Base-by-base conservation (phyloP, 2,329 filamentous ascomycete genomes). In the Anisogramma anomala region DNA sequence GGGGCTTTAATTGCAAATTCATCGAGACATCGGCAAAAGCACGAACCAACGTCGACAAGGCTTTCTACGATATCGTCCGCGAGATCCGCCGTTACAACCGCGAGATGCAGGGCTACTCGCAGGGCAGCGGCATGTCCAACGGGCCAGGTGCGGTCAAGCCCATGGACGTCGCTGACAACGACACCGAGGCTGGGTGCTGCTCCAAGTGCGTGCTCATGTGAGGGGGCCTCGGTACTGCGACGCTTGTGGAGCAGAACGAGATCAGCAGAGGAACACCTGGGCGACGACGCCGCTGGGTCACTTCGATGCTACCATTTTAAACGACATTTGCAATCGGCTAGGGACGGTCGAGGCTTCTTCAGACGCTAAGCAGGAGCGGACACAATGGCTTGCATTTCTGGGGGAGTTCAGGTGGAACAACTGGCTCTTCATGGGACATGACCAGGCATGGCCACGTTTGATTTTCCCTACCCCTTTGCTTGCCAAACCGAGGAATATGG, bases 11-110 rank as follows among this genome's bases (percentile, higher is more conserved):
- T 59, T 98, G 91, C 81, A 93, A 91, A 61, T 98, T 96, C 69
- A 94, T 96, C 67, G 91, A 98, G 71, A 96, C 91, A 10, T 98
- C 91, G 31, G 91, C 91, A 52, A 98, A 96, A 69, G 94, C 88
- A 48, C 82, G 89, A 61, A 93, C 91, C 70, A 95, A 96, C 60
- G 91, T 98, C 56, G 91, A 98, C 66, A 88, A 93, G 66, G 87
- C 89, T 41, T 98, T 98, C 68, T 96, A 89, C 74, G 88, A 96
- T 60, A 88, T 96, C 53, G 91, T 98, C 45, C 83, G 91, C 60
- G 91, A 96, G 63, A 98, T 98, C 58, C 79, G 91, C 66, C 83
- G 86, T 66, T 96, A 94, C 68, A 96, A 98, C 77, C 89, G 91
- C 62, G 89, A 96, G 60, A 93, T 95, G 80, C 87, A 88, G 47